Base-by-base conservation (phyloP, 352 stramenopile species). In the Globisporangium sylvaticum region DNA sequence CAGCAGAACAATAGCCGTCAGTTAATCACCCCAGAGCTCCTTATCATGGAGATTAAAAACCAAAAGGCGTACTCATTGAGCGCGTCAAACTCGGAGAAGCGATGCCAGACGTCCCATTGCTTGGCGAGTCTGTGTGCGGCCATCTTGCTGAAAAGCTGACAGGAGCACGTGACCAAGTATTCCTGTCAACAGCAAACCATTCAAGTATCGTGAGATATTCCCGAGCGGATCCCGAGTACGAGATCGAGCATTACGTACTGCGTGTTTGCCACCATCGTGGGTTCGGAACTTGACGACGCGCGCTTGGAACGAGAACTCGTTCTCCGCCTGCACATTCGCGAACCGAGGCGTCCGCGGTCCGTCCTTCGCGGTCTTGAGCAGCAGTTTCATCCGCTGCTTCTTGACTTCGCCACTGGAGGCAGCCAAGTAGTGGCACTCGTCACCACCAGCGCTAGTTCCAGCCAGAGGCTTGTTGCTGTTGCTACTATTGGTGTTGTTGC, bases 161-260 rank as follows among this genome's bases (percentile, higher is more conserved):
- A 86, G 29, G 78, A 84, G 58, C 81, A 90, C 31, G 72, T 78
- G 37, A 91, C 65, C 74, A 87, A 76, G 65, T 90, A 91, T 58
- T 91, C 79, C 81, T 91, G 39, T 48, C 37, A n/a, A 48, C 39
- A n/a, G 18, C 39, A 48, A 42, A 42, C 9, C 31, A 37, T 37
- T 37, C 7, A 8, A 37, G 4, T 9, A 37, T 12, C 31, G 31
- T 37, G 31, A 37, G 31, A 37, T 37, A 37, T 8, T 37, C 31
- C 31, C 31, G 10, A 37, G 31, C 10, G 9, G 10, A 37, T 12
- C 31, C 31, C 10, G 31, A 37, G 31, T 8, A 37, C 31, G 31
- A 37, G 8, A 37, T 9, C 31, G 31, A 37, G 31, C 9, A 2
- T 37, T 37, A 37, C 75, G 22, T 64, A 89, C 80, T 62, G 81